Conservation (phyloP, 2,329 filamentous ascomycete genomes). For the Stagonosporopsis tanaceti region DNA sequence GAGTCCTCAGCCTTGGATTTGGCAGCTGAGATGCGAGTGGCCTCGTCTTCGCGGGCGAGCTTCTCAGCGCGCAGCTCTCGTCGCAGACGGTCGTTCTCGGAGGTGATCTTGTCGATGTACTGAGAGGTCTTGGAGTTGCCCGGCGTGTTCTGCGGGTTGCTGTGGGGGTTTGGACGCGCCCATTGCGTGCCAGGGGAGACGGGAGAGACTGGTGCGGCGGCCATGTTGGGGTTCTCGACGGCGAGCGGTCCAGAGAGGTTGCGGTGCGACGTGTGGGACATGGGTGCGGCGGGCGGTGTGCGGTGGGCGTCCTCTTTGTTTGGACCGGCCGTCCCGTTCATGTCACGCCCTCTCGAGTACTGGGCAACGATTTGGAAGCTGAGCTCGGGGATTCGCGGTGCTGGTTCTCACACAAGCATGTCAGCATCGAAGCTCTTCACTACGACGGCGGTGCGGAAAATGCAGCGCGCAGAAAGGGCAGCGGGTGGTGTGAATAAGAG, state of each 20-base stretch:
- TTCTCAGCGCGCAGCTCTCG: slow-evolving; percentile 64
- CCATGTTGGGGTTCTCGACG: slow-evolving; percentile 38
- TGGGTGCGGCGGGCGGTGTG: slow-evolving; percentile 23
- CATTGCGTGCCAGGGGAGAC: slow-evolving; percentile 29
- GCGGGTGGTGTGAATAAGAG: slow-evolving; percentile 18
- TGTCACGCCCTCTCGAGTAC: slow-evolving; percentile 41
- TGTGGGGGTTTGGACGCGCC: slow-evolving; percentile 40
- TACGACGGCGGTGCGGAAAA: neutral
- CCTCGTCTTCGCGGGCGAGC: slow-evolving; percentile 70
- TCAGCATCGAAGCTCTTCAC: slow-evolving; percentile 32
- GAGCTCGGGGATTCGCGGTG: slow-evolving; percentile 33
- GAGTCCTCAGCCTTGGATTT: slow-evolving; percentile 76
- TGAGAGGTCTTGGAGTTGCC: slow-evolving; percentile 48
- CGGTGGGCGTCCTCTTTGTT: slow-evolving; percentile 30
- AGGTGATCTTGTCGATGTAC: slow-evolving; percentile 78
- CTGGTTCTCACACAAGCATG: slow-evolving; percentile 18
- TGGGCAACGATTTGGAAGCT: slow-evolving; percentile 23
- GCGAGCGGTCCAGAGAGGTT: slow-evolving; percentile 43
- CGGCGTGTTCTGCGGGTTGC: slow-evolving; percentile 34
- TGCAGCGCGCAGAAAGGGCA: slow-evolving; percentile 15
- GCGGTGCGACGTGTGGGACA: slow-evolving; percentile 44
- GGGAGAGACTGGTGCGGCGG: slow-evolving; percentile 29
- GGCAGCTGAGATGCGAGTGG: slow-evolving; percentile 70
- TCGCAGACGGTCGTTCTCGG: slow-evolving; percentile 80
- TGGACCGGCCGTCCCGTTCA: slow-evolving; percentile 35